These are phyloP conservation scores for Baudoinia panamericana DNA, from an alignment of 495 filamentous ascomycete species.

Conservation along the genomic window DNA sequence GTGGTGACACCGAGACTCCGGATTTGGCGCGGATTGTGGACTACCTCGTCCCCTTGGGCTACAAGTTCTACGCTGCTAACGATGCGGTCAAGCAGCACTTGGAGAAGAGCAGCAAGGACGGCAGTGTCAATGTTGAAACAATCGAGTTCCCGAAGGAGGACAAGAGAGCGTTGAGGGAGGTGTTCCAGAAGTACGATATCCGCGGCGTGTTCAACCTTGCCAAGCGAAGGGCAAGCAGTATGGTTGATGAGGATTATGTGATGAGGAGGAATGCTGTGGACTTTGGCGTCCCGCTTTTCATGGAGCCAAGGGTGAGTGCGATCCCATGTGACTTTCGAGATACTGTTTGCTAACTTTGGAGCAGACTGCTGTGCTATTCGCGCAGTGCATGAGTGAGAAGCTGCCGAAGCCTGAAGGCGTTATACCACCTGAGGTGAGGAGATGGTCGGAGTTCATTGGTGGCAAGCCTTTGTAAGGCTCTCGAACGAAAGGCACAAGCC, in stretches of 20 bases:
- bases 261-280: slow-evolving; percentile 98
- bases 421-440: slow-evolving; percentile 80
- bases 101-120: slow-evolving; percentile 49
- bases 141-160: slow-evolving; percentile 96
- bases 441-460: slow-evolving; percentile 90
- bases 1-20: slow-evolving; percentile 57
- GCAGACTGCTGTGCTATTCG: slow-evolving; percentile 89
- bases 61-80: slow-evolving; percentile 84
- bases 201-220: slow-evolving; percentile 93
- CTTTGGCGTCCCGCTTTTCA: slow-evolving; percentile 94
- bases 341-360: slow-evolving; percentile 7
- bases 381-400: slow-evolving; percentile 91
- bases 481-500: no score
- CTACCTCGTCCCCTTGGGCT: slow-evolving; percentile 74
- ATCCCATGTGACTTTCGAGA: slow-evolving; percentile 16
- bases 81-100: slow-evolving; percentile 67
- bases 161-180: slow-evolving; percentile 86
- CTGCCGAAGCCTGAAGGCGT: slow-evolving; percentile 65
- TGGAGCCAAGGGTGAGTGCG: slow-evolving; percentile 86
- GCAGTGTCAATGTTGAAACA: slow-evolving; percentile 60
- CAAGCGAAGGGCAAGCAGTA: slow-evolving; percentile 64
- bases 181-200: slow-evolving; percentile 95
- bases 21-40: slow-evolving; percentile 66
- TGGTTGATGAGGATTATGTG: slow-evolving; percentile 89
- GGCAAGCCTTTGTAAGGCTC: slow-evolving; percentile 79